phyloP scores from a whole-genome alignment of 1,284 basidiomycete genomes.

The Fomitopsis pinicola region DNA sequence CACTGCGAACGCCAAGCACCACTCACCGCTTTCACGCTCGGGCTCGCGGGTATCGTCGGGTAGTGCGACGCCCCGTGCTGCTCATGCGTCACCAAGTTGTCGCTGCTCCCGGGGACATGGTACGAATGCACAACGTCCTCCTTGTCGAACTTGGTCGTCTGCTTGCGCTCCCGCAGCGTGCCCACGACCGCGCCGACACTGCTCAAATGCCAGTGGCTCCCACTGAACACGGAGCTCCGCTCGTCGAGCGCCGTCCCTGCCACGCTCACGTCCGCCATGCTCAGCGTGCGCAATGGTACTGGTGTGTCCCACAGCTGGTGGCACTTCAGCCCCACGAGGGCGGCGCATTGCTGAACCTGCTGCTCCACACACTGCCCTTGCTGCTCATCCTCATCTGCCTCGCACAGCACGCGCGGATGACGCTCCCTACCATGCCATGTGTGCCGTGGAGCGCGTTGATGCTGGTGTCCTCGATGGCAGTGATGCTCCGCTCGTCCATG shows the following conservation, averaged over 20 bases:
- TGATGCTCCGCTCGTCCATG: slow-evolving; percentile 53
- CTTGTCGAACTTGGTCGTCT: slow-evolving; percentile 71
- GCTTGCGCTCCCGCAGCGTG: slow-evolving; percentile 38
- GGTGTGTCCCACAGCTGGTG: slow-evolving; percentile 82
- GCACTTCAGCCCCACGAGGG: slow-evolving; percentile 49
- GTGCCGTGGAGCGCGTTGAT: slow-evolving; percentile 88
- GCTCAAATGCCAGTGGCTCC: slow-evolving; percentile 15
- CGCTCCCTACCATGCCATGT: slow-evolving; percentile 84
- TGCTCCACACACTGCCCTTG: slow-evolving; percentile 23
- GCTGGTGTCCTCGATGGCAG: slow-evolving; percentile 71
- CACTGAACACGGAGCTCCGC: slow-evolving; percentile 26
- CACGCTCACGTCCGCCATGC: slow-evolving; percentile 12
- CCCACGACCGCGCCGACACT: slow-evolving; percentile 11
- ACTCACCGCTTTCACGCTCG: slow-evolving; percentile 12
- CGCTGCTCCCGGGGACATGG: slow-evolving; percentile 40
- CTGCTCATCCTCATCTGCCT: slow-evolving; percentile 60
- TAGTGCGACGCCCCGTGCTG: slow-evolving; percentile 31
- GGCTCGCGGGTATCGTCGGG: not conserved
- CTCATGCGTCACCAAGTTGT: slow-evolving; percentile 48
- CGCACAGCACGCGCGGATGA: slow-evolving; percentile 79
- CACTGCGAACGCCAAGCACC: slow-evolving; percentile 12
- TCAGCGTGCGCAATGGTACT: slow-evolving; percentile 29
- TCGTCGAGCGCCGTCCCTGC: slow-evolving; percentile 13
- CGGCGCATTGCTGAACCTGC: slow-evolving; percentile 16
- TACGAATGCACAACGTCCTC: slow-evolving; percentile 74